phyloP scores from a whole-genome alignment of 2,329 filamentous ascomycete genomes.

The Cladophialophora immunda region DNA sequence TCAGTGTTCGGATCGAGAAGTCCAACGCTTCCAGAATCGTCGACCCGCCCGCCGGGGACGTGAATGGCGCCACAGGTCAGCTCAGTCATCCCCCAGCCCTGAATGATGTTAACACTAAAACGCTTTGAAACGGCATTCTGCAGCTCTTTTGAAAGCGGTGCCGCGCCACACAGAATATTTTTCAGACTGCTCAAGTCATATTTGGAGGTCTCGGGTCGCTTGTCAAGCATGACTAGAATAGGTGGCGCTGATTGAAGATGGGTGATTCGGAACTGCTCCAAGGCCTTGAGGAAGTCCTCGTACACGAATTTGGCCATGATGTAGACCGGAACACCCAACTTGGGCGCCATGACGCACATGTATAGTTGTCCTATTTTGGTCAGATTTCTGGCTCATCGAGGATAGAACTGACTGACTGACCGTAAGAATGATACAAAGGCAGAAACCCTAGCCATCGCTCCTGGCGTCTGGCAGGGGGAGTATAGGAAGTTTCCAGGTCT shows the following conservation, averaged over 20 bases:
- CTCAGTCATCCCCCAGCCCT: conserved; percentile 66
- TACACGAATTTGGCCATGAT: conserved; percentile 71
- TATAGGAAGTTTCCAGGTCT: conserved; percentile 69
- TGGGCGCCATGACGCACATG: conserved; percentile 66
- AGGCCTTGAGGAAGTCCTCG: conserved; percentile 62
- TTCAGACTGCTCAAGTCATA: conserved; percentile 65
- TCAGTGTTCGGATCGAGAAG: conserved; percentile 50
- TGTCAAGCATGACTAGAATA: conserved; percentile 67
- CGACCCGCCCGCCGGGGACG: conserved; percentile 49
- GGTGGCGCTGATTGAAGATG: conserved; percentile 68
- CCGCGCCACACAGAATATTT: conserved; percentile 62
- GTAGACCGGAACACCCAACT: conserved; percentile 66
- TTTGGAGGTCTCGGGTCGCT: conserved; percentile 62
- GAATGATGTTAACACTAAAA: conserved; percentile 57
- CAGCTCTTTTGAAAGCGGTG: conserved; percentile 64
- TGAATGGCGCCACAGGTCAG: conserved; percentile 52
- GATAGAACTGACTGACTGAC: conserved; percentile 42
- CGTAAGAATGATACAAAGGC: conserved; percentile 57
- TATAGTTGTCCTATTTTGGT: conserved; percentile 45
- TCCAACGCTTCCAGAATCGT: conserved; percentile 61
- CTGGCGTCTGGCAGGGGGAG: conserved; percentile 56
- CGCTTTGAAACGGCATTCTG: conserved; percentile 62
- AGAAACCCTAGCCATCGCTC: conserved; percentile 56
- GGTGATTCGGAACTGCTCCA: conserved; percentile 60
- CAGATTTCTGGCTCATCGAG: too few relatives aligned